phyloP scores from a whole-genome alignment of 495 filamentous ascomycete species.

The Friedmanniomyces endolithicus region DNA sequence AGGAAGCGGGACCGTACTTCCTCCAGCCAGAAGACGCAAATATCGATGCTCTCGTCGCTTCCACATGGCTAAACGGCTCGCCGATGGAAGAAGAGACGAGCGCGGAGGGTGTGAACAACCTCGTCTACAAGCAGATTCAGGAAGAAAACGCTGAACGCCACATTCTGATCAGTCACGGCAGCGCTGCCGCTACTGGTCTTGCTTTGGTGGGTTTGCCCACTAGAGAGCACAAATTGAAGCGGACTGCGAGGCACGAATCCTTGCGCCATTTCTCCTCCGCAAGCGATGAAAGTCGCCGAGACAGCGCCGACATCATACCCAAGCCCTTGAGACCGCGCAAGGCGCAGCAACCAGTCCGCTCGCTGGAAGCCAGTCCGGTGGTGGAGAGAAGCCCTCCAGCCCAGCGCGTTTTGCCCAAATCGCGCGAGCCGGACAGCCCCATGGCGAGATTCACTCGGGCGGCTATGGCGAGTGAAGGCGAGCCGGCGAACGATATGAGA shows the following conservation, averaged over 20 bases:
- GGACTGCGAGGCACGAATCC: background rate
- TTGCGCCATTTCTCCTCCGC: slow-evolving; percentile 1
- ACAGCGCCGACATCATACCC: background rate
- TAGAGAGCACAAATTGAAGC: background rate
- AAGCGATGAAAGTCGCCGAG: background rate
- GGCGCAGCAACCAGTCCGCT: background rate
- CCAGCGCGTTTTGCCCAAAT: background rate
- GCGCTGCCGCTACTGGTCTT: background rate
- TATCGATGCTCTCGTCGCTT: background rate
- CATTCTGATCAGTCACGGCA: slow-evolving; percentile 3
- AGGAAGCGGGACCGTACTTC: slow-evolving; percentile 1
- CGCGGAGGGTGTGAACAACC: slow-evolving; percentile 15
- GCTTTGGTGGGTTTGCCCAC: background rate
- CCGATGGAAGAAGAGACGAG: background rate
- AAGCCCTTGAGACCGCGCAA: slow-evolving; percentile 1
- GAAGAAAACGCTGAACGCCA: slow-evolving; percentile 19
- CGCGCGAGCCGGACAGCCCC: background rate
- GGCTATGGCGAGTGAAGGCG: background rate
- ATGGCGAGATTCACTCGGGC: background rate
- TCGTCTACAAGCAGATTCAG: slow-evolving; percentile 17
- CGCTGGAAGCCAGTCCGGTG: background rate
- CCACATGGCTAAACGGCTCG: background rate
- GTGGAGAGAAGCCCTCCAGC: background rate
- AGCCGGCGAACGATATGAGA: background rate
- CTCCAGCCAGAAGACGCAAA: background rate